Conservation (phyloP, 2,329 filamentous ascomycete species). For the Macrophomina pseudophaseolina region DNA sequence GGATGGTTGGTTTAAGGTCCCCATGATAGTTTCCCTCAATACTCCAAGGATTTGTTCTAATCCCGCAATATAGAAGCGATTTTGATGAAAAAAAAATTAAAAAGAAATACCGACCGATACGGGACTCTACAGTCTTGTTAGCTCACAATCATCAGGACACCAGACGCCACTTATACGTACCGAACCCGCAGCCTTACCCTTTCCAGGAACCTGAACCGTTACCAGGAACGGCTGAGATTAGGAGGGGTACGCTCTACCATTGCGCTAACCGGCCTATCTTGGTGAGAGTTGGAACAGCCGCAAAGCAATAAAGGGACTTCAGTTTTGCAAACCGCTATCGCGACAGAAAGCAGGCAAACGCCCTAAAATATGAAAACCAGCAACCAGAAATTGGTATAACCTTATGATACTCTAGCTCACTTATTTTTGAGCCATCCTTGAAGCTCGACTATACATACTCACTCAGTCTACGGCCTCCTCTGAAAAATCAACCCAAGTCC, state of each 20-base stretch:
- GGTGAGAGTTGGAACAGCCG: background rate
- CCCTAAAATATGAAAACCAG: no score
- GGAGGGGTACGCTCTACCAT: conserved; percentile 17
- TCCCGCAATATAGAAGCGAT: no score
- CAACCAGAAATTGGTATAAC: no score
- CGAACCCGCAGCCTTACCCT: conserved; percentile 19
- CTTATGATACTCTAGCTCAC: no score
- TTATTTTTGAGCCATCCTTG: no score
- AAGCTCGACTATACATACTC: no score
- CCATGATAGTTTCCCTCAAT: background rate
- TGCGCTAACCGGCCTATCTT: conserved; percentile 14
- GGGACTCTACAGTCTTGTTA: background rate
- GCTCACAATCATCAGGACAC: background rate
- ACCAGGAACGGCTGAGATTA: background rate
- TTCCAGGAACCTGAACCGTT: background rate
- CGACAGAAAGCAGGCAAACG: no score
- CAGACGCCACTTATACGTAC: background rate
- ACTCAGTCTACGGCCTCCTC: no score
- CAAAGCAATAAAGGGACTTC: background rate
- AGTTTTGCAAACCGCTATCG: background rate
- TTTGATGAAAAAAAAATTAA: background rate
- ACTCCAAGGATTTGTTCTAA: background rate
- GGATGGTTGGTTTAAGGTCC: no score
- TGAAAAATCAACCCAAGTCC: background rate
- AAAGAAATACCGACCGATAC: background rate